Percentiles rank a stretch among this genome's conserved stretches.
These are phyloP conservation scores for Globisporangium radiosum DNA, from an alignment of 352 stramenopile species.

Conservation along the genomic window DNA sequence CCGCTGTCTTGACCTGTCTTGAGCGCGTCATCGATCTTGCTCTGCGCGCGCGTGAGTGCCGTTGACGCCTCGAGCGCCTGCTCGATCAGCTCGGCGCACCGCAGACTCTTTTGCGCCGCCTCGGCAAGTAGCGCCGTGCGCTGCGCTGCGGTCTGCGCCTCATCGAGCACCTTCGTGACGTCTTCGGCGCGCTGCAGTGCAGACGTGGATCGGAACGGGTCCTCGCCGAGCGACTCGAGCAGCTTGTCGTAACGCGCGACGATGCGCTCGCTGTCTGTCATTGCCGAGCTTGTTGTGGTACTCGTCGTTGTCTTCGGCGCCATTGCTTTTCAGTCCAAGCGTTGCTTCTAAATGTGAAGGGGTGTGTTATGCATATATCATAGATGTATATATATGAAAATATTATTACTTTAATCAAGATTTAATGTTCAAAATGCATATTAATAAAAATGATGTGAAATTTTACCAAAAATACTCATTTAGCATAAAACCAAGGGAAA, in stretches of 20 bases:
- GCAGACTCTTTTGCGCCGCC: slow-evolving; percentile 51
- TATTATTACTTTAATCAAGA: too few species aligned
- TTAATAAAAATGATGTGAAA: too few species aligned
- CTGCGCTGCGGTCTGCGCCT: slow-evolving; percentile 18
- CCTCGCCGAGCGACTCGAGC: slow-evolving; percentile 48
- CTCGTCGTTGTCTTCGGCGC: neutral
- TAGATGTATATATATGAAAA: too few species aligned
- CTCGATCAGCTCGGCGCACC: slow-evolving; percentile 73
- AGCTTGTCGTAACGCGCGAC: slow-evolving; percentile 51
- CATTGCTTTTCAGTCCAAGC: neutral
- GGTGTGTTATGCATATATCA: too few species aligned
- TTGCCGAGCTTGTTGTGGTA: neutral
- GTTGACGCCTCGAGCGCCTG: slow-evolving; percentile 46
- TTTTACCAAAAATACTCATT: too few species aligned
- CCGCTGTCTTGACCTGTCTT: slow-evolving; percentile 14
- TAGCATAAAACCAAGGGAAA: too few species aligned
- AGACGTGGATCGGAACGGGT: slow-evolving; percentile 31
- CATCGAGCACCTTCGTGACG: slow-evolving; percentile 18
- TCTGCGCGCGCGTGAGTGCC: slow-evolving; percentile 40
- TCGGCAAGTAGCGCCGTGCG: slow-evolving; percentile 30
- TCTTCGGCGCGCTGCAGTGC: slow-evolving; percentile 34
- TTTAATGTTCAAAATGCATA: too few species aligned
- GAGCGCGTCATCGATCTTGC: slow-evolving; percentile 27
- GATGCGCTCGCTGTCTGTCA: slow-evolving; percentile 14
- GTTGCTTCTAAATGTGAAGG: too few species aligned